A percentile compares a stretch with the other conserved stretches of the same genome.
Conservation (phyloP, 2,329 filamentous ascomycete genomes). For the Tolypocladium nubicola region DNA sequence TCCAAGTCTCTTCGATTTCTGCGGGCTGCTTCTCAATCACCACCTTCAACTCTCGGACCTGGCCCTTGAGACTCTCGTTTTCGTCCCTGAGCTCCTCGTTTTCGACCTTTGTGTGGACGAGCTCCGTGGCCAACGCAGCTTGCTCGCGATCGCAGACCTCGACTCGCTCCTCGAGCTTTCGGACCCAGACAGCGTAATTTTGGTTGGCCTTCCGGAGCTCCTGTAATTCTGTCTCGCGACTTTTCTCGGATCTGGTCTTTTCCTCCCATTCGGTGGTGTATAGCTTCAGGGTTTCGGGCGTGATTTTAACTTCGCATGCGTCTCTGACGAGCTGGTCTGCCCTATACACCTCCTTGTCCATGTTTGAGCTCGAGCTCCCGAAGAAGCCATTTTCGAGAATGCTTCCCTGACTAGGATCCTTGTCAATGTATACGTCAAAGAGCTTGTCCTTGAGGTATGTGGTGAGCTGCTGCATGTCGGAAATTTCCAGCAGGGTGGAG, state of each 20-base stretch:
- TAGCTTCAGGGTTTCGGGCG: constrained; percentile 66
- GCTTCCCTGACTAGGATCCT: constrained; percentile 81
- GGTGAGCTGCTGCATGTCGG: constrained; percentile 83
- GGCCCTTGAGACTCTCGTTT: constrained; percentile 77
- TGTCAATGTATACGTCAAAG: constrained; percentile 96
- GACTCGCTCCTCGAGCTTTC: constrained; percentile 75
- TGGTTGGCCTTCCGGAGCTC: constrained; percentile 56
- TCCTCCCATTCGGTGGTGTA: constrained; percentile 92
- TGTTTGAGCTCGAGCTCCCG: constrained; percentile 75
- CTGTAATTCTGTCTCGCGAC: constrained; percentile 73
- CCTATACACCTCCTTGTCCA: constrained; percentile 92
- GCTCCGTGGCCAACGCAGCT: constrained; percentile 78
- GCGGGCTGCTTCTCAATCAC: constrained; percentile 84
- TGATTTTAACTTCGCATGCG: constrained; percentile 79
- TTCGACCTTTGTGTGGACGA: constrained; percentile 86
- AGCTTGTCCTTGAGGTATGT: constrained; percentile 86
- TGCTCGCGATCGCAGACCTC: constrained; percentile 87
- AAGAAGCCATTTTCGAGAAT: constrained; percentile 97
- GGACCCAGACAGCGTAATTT: constrained; percentile 64
- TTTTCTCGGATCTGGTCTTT: constrained; percentile 70
- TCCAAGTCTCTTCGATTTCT: constrained; percentile 74
- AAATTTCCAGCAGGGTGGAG: constrained; percentile 65
- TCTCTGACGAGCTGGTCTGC: constrained; percentile 90
- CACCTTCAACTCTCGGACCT: constrained; percentile 73
- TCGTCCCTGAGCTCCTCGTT: constrained; percentile 83